These are phyloP conservation scores for Tetraselmis chui DNA, from an alignment of 139 green algal species.

Conservation along the genomic window DNA sequence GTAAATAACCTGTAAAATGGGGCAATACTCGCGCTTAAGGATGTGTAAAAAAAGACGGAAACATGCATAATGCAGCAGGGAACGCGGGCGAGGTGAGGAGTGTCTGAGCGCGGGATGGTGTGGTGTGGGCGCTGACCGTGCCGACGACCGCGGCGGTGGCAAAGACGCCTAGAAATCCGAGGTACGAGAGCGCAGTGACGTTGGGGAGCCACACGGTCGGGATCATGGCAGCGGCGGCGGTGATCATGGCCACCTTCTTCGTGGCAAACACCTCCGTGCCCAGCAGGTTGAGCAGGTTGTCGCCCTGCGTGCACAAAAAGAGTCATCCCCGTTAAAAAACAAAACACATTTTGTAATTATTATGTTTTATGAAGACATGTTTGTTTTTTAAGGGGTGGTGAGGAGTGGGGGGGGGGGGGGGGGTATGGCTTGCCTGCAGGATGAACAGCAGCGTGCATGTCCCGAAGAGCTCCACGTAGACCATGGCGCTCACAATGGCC, in stretches of 20 bases:
- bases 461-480: constrained; percentile 73
- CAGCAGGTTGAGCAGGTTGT: constrained; percentile 45
- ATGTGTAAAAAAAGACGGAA: too few relatives aligned
- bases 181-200: constrained; percentile 48
- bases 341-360: too few relatives aligned
- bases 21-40: constrained; percentile 1
- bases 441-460: constrained; percentile 68
- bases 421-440: constrained; percentile 30
- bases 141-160: constrained; percentile 34
- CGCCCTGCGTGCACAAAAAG: too few relatives aligned
- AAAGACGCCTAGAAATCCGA: constrained; percentile 47
- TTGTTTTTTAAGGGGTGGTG: too few relatives aligned
- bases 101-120: too few relatives aligned
- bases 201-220: constrained; percentile 71
- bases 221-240: constrained; percentile 47
- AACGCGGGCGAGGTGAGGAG: too few relatives aligned
- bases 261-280: constrained; percentile 13
- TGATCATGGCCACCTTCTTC: constrained; percentile 26
- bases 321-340: too few relatives aligned
- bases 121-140: constrained; percentile 18
- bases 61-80: too few relatives aligned
- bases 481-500: constrained; percentile 43
- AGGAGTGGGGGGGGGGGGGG: not conserved
- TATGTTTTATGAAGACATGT: too few relatives aligned
- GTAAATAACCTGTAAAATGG: constrained; percentile 32